Conservation (phyloP, 1,284 basidiomycete species). For the Marasmius sp. region DNA sequence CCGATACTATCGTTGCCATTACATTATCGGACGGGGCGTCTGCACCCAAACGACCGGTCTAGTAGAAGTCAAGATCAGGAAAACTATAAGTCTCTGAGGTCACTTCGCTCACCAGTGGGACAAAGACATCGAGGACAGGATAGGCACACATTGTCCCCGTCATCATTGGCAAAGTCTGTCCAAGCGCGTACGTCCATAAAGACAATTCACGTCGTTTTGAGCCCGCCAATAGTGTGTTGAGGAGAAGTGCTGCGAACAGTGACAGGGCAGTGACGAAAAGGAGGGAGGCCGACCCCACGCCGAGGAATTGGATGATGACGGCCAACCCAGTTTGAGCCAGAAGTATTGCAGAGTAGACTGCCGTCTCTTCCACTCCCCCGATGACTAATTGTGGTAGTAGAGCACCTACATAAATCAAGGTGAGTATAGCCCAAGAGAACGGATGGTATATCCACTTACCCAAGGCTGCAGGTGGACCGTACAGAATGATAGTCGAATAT, state of each 20-base stretch:
- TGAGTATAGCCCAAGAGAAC: conserved; percentile 1
- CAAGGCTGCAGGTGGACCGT: conserved; percentile 72
- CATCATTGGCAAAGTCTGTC: conserved; percentile 60
- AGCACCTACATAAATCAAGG: conserved; percentile 40
- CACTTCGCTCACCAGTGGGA: conserved; percentile 71
- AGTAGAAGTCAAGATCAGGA: not conserved
- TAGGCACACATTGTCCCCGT: conserved; percentile 72
- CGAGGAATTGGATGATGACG: conserved; percentile 54
- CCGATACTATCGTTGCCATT: conserved; percentile 75
- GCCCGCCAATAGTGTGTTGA: conserved; percentile 46
- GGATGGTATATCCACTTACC: conserved; percentile 40
- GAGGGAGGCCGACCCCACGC: conserved; percentile 70
- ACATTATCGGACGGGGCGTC: conserved; percentile 87
- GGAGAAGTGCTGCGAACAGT: conserved; percentile 49
- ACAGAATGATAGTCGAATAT: conserved; percentile 71
- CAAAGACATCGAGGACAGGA: conserved; percentile 85
- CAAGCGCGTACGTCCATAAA: conserved; percentile 68
- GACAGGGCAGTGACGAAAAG: conserved; percentile 61
- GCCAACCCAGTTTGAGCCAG: conserved; percentile 58
- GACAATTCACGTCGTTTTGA: conserved; percentile 38
- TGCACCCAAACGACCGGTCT: conserved; percentile 76
- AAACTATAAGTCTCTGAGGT: not conserved
- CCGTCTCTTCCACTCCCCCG: conserved; percentile 55
- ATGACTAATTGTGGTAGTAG: conserved; percentile 57
- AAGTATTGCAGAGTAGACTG: conserved; percentile 61